phyloP scores from a whole-genome alignment of 345 rosid species.

The Toxicodendron radicans region DNA sequence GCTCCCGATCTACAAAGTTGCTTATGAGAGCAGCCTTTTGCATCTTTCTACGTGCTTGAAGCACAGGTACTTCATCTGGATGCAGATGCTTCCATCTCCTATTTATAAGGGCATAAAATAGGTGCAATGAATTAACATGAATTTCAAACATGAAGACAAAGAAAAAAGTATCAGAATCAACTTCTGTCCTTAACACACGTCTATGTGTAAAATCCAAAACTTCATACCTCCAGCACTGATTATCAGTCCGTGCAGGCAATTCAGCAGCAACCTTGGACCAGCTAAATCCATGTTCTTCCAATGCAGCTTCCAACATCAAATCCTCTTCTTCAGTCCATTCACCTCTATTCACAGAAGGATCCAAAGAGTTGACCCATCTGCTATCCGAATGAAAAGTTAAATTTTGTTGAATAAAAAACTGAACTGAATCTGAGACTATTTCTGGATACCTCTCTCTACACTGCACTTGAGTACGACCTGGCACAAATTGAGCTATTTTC shows the following conservation, averaged over 20 bases:
- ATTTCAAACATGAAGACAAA: neutral
- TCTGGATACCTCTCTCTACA: conserved; percentile 76
- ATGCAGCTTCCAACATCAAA: conserved; percentile 56
- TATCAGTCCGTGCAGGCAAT: conserved; percentile 77
- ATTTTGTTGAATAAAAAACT: conserved; percentile 13
- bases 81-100: conserved; percentile 81
- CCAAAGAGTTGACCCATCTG: conserved; percentile 82
- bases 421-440: conserved; percentile 5
- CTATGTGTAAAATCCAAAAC: conserved; percentile 10
- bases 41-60: conserved; percentile 56
- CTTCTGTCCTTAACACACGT: neutral
- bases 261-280: conserved; percentile 80
- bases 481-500: conserved; percentile 76
- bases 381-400: conserved; percentile 20
- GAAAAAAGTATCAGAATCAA: neutral
- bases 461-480: conserved; percentile 73
- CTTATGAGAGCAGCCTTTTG: conserved; percentile 50
- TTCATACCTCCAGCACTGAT: conserved; percentile 70
- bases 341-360: conserved; percentile 63
- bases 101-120: conserved; percentile 12
- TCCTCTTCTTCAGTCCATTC: conserved; percentile 86
- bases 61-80: conserved; percentile 64
- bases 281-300: conserved; percentile 55
- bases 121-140: conserved; percentile 1
- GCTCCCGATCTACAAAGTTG: conserved; percentile 88